Base-by-base conservation (phyloP, 192 early-diverging fungal species). In the Coemansia sp. region DNA sequence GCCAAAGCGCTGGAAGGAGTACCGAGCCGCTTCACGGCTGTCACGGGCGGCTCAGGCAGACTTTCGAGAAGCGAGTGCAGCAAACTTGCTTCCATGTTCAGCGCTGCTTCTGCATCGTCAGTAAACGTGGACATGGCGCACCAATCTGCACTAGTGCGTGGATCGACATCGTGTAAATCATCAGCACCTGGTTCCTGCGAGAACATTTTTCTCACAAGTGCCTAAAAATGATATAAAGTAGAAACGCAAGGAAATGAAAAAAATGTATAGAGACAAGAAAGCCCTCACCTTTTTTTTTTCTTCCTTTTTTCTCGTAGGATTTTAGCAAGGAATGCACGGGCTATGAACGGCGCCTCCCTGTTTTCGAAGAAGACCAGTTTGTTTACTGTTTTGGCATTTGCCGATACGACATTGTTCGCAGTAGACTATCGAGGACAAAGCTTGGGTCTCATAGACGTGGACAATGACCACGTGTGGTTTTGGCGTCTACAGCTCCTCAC, bases 11-110 rank as follows among this genome's bases (percentile, higher is more conserved):
- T 21, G 19, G 69, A 45, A 8, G 19, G n/a, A 48, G 6, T 8
- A 10, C 19, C 46, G 46, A 48, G 46, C 19, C 46, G 46, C 8
- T n/a, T 21, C 12, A 15, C 41, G 19, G 19, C 25, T 29, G 51
- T 55, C 25, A 14, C 51, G 8, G 77, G 77, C 29, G 77, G 77
- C 63, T 80, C 77, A 2, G 77, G 77, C 69, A 80, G 70, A 21
- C 73, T 65, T 66, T 73, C 71, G n/a, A 80, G 69, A 60, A 80
- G 69, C 31, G 66, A 63, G 36, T 80, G 69, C 69, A 80, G 73
- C 77, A 80, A 29, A 29, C 10, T 55, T 4, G 51, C n/a, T 29
- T 55, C 25, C n/a, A 29, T 29, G 21, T 25, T 29, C n/a, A 42
- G 41, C 41, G 21, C 51, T 14, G 51, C 51, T 55, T 55, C 51